Percentiles rank a stretch among this genome's conserved stretches.
phyloP scores from a whole-genome alignment of 495 filamentous ascomycete genomes.

The Trichocladium uniseriatum region DNA sequence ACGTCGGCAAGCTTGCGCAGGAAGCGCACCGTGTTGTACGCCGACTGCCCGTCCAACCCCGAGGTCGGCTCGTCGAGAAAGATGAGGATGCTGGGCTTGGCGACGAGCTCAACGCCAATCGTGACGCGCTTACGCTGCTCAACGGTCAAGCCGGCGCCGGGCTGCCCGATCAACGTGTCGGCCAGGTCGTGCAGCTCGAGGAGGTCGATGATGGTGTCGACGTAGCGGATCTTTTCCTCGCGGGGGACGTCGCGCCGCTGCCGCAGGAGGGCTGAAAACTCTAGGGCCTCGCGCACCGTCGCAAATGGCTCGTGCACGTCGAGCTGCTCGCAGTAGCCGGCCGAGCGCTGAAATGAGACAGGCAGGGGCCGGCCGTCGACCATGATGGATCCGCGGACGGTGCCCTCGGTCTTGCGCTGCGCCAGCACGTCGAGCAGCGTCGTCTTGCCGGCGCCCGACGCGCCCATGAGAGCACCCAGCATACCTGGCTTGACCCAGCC shows the following conservation, averaged over 20 bases:
- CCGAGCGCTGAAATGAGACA: constrained; percentile 69
- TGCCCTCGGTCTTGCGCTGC: constrained; percentile 65
- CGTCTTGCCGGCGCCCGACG: constrained; percentile 71
- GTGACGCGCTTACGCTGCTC: constrained; percentile 58
- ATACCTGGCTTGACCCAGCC: constrained; percentile 74
- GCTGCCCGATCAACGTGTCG: constrained; percentile 71
- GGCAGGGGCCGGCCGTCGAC: constrained; percentile 66
- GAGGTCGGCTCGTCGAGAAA: constrained; percentile 77
- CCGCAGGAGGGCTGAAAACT: constrained; percentile 68
- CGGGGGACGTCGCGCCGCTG: constrained; percentile 57
- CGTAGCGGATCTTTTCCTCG: constrained; percentile 68
- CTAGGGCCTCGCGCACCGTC: constrained; percentile 72
- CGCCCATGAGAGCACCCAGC: constrained; percentile 74
- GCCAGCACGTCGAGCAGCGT: constrained; percentile 57
- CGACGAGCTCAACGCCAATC: constrained; percentile 88
- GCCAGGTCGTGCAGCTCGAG: constrained; percentile 71
- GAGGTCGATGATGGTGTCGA: constrained; percentile 80
- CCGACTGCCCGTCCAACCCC: constrained; percentile 80
- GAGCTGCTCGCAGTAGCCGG: constrained; percentile 79
- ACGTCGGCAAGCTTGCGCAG: constrained; percentile 71
- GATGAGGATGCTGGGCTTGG: constrained; percentile 68
- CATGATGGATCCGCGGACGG: constrained; percentile 61
- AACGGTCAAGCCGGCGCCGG: constrained; percentile 48
- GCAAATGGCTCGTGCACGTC: constrained; percentile 72
- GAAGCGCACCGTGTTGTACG: constrained; percentile 72